Conservation (phyloP, 805 yeast genomes). For the Kuraishia capsulata region DNA sequence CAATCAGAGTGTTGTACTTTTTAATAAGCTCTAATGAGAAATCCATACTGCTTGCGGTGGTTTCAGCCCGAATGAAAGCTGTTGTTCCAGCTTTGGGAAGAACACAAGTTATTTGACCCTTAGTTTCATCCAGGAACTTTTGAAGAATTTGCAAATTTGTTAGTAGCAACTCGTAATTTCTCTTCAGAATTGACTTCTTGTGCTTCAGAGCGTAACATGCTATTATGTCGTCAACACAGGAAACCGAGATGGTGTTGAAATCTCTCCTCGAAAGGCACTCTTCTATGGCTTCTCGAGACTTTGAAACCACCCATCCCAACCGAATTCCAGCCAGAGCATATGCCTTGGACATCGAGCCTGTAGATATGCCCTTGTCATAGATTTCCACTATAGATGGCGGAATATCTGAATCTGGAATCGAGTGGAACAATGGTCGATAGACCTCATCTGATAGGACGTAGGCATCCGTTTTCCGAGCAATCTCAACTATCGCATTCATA, state of each 20-base stretch:
- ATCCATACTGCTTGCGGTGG: conserved; percentile 18
- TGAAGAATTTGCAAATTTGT: conserved; percentile 21
- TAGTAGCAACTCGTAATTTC: conserved; percentile 30
- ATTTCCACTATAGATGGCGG: conserved; percentile 33
- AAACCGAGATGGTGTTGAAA: conserved; percentile 41
- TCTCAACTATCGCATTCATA: conserved; percentile 24
- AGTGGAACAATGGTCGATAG: conserved; percentile 42
- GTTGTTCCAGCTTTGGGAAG: conserved; percentile 40
- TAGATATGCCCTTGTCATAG: conserved; percentile 33
- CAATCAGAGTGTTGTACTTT: conserved; percentile 25
- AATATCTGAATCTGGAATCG: conserved; percentile 12
- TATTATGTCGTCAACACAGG: conserved; percentile 34
- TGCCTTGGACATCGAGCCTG: conserved; percentile 46
- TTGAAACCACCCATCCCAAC: conserved; percentile 41
- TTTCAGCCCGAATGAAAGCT: conserved; percentile 27
- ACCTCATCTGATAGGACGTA: conserved; percentile 43
- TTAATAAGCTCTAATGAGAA: conserved; percentile 28
- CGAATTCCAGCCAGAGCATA: conserved; percentile 45
- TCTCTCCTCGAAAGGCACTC: conserved; percentile 33
- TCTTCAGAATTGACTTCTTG: conserved; percentile 22
- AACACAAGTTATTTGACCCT: conserved; percentile 22
- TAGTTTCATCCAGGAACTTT: conserved; percentile 20
- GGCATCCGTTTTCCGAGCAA: conserved; percentile 24
- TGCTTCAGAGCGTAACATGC: conserved; percentile 34
- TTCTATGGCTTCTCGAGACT: conserved; percentile 19